Conservation (phyloP, 1,139 yeast species). For the Candida sp. region DNA sequence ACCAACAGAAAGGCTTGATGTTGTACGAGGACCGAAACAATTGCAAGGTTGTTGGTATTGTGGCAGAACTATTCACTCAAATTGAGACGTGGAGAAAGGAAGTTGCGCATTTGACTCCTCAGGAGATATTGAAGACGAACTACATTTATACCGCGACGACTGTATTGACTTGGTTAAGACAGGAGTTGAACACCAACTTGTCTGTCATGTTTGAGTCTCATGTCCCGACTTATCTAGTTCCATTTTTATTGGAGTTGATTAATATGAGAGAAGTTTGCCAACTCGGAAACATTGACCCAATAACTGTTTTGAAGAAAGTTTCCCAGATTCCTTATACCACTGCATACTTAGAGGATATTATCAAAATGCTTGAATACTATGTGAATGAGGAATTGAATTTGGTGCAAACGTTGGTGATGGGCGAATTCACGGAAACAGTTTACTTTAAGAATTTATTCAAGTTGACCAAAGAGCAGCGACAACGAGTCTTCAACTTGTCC, state of each 20-base stretch:
- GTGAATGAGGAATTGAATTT: constrained; percentile 53
- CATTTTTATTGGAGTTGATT: constrained; percentile 70
- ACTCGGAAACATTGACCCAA: constrained; percentile 67
- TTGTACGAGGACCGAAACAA: constrained; percentile 26
- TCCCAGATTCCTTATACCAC: constrained; percentile 63
- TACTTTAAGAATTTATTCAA: constrained; percentile 74
- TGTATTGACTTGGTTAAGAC: constrained; percentile 44
- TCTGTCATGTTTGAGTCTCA: constrained; percentile 42
- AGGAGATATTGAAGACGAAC: constrained; percentile 48
- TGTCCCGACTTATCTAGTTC: constrained; percentile 56
- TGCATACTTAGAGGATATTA: constrained; percentile 46
- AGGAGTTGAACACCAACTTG: constrained; percentile 45
- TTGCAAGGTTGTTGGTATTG: constrained; percentile 22
- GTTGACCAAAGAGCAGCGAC: constrained; percentile 54
- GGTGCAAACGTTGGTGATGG: constrained; percentile 70
- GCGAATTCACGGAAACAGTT: constrained; percentile 75
- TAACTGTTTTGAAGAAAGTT: constrained; percentile 53
- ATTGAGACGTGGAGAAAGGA: constrained; percentile 49
- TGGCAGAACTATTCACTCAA: constrained; percentile 42
- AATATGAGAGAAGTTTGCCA: constrained; percentile 84
- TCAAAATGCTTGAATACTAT: constrained; percentile 54
- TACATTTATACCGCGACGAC: constrained; percentile 55
- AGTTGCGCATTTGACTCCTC: constrained; percentile 39
- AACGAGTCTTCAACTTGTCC: constrained; percentile 55
- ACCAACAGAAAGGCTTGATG: constrained; percentile 27